Evolutionary conservation across 208 protist species (phyloP), one percentile per base, ranked within the genome.

Genomic region (Tritrichomonas foetus): DNA sequence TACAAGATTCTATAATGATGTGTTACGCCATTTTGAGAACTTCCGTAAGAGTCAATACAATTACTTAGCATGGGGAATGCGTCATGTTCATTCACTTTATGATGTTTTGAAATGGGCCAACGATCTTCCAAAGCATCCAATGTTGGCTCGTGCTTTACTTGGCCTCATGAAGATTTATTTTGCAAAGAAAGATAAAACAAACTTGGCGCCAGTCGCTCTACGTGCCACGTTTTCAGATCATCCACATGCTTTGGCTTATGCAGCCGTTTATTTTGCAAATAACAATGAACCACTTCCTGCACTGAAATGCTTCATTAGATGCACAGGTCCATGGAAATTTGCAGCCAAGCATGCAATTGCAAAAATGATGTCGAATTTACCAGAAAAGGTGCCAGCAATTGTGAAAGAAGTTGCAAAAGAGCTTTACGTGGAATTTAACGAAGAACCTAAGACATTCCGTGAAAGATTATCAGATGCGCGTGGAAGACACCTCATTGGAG

Each of bases 321-420:
- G 44, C 25, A 3, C 16, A 8, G 47, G 47, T 25, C 25, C 20
- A 39, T 89, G 25, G 20, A 30, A 20, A 33, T 89, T 89, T 1
- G 47, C 44, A 57, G 1, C 47, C 39, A 8, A 16, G 16, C 41
- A 11, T 11, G 41, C 78, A 33, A 47, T 57, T 57, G 78, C 53
- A 20, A 89, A 89, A 16, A 11, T 50, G 27, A 47, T 89, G 25
- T 44, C 44, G 27, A 57, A 1, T 39, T 8, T 89, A 5, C 11
- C 3, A 50, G 25, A 69, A 5, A 69, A 69, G 25, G 20, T 61
- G 0, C 78, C 78, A 2, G 78, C 33, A 0, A 57, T 89, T 8
- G 78, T 89, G 27, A 53, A 89, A n/a, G 78, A 89, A 89, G 27
- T 89, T 0, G 44, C 47, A 14, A 53, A 89, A n/a, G 78, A 89